Base-by-base conservation (phyloP, 176 grass and related monocot species). In the Tuctoria greenei region DNA sequence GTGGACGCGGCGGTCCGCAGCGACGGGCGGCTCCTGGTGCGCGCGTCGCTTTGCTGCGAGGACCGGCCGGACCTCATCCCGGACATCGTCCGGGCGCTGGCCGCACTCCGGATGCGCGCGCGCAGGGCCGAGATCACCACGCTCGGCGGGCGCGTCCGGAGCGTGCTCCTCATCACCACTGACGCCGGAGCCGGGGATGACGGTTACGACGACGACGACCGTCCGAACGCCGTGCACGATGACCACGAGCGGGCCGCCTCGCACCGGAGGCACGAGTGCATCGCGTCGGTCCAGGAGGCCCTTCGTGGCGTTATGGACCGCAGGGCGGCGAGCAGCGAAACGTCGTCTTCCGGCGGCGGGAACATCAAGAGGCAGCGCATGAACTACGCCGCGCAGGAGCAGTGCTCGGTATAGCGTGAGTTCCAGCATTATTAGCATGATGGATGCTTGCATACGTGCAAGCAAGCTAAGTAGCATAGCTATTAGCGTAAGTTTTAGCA, bases 351-450 rank as follows among this genome's bases (percentile, higher is more conserved):
- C 0, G 76, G 75, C 64, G 74, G 79, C 26, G 75, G 96, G 6
- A 87, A 87, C 45, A 90, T 86, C 41, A 99, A 99, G 82, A 67
- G 96, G 44, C 96, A 99, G 80, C 89, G 96, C 83, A 99, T 93
- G 89, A 90, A 89, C 69, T 79, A 87, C 65, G 83, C 74, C 52
- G 83, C 66, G 61, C 84, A 84, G n/a, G 92, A 89, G 45, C 85
- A 89, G 47, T 78, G 75, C 45, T 83, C 69, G 1, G 55, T 55
- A 25, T 88, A 88, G 72, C 24, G 36, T 20, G 10, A 26, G 27
- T 8, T 25, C 20, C 10, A 35, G 42, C 7, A 35, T 58, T 50
- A 31, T 75, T 43, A 23, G 47, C 47, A 51, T 51, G 47, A 17
- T 51, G 44, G 25, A 24, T 62, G 41, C 69, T 79, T 82, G 59